Conservation (phyloP, 192 early-diverging fungal species). For the Backusella macrospora region DNA sequence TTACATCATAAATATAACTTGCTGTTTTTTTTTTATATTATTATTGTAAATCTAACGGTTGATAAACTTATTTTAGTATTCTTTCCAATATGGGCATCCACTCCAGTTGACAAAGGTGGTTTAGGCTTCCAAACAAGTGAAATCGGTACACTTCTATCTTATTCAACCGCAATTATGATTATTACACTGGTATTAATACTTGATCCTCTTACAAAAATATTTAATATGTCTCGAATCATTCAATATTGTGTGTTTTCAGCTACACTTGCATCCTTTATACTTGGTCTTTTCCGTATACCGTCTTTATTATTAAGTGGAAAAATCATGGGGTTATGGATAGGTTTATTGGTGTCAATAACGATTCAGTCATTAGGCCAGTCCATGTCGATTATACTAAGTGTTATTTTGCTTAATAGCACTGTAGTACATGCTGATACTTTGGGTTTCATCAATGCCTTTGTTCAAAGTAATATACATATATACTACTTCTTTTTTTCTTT, state of each 20-base stretch:
- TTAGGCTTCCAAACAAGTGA: slow-evolving; percentile 49
- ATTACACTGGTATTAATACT: slow-evolving; percentile 53
- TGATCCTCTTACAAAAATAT: slow-evolving; percentile 44
- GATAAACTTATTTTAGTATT: slow-evolving; percentile 24
- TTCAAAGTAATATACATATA: slow-evolving; percentile 38
- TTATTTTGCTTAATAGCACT: slow-evolving; percentile 53
- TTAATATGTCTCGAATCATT: slow-evolving; percentile 48
- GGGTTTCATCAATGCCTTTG: slow-evolving; percentile 62
- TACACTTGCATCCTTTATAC: slow-evolving; percentile 17
- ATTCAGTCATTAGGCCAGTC: slow-evolving; percentile 30
- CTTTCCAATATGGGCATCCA: slow-evolving; percentile 32
- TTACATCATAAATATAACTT: neutral
- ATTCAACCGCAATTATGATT: slow-evolving; percentile 44
- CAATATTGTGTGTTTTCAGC: slow-evolving; percentile 27
- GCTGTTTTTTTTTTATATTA: neutral
- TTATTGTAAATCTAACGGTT: neutral
- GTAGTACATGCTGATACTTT: slow-evolving; percentile 41
- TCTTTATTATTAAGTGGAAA: neutral
- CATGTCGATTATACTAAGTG: slow-evolving; percentile 45
- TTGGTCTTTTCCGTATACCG: slow-evolving; percentile 18
- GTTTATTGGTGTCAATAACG: slow-evolving; percentile 16
- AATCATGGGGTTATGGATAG: slow-evolving; percentile 29
- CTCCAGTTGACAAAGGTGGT: slow-evolving; percentile 43
- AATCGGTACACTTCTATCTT: slow-evolving; percentile 53
- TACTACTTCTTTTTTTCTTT: too few species aligned